Base-by-base conservation (phyloP, 1,284 basidiomycete species). In the Ganoderma leucocontextum region DNA sequence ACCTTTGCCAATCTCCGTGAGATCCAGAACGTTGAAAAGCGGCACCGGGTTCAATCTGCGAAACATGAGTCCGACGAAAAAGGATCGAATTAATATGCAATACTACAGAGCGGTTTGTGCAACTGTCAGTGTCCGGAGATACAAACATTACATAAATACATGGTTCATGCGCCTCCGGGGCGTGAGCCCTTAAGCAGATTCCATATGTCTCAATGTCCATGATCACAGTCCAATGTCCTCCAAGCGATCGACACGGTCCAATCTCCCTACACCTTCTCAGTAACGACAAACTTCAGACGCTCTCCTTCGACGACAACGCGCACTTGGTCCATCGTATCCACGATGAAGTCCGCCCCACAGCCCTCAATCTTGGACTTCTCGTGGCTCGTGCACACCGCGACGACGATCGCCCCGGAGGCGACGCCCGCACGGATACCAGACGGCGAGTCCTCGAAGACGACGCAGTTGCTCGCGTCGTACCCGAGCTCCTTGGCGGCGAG, bases 371-470 rank as follows among this genome's bases (percentile, higher is more conserved):
- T 83, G 25, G 77, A 74, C 60, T 86, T 80, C 75, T 85, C 83
- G 74, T 88, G 91, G 79, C 85, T 89, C 73, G 85, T 93, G 82
- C 91, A 93, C 17, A 93, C 87, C 1, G 92, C 92, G 71, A 94
- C 89, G 68, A 93, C 91, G 10, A 86, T 91, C 12, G 90, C 91
- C 44, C 91, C 91, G 38, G 87, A 87, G 0, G 91, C 90, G 52
- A 91, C 88, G 63, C 90, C 91, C 0, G 92, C 91, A 42, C 85
- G 85, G 78, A 93, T 93, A 39, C 91, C 92, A 25, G 86, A 89
- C 0, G 90, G 91, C 39, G 89, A 92, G 78, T 92, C 91, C 76
- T 93, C 92, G 71, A 93, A 91, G 64, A 94, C 91, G 71, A 93
- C 86, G 69, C 89, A 90, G 19, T 83, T 82, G 63, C 80, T 78